These are phyloP conservation scores for Biscogniauxia sp. DNA, from an alignment of 2,329 filamentous ascomycete species.

Conservation along the genomic window DNA sequence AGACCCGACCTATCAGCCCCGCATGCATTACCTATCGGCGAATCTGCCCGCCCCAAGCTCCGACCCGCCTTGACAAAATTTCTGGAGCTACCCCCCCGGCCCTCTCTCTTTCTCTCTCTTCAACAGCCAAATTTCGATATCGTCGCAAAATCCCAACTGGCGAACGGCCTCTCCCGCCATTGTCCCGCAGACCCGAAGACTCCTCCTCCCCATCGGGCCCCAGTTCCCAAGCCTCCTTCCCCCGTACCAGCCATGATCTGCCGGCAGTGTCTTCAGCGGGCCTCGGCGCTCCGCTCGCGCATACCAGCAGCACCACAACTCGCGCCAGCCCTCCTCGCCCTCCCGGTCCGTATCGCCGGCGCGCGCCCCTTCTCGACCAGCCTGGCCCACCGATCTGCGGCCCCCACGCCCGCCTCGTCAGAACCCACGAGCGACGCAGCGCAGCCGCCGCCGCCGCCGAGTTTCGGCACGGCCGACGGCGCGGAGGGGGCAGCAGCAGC, in stretches of 20 bases:
- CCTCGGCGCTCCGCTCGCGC: slow-evolving; percentile 32
- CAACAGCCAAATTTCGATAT: slow-evolving; percentile 1
- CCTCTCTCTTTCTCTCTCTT: neutral
- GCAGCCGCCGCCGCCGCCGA: slow-evolving; percentile 19
- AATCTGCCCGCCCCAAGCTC: slow-evolving; percentile 25
- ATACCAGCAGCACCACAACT: slow-evolving; percentile 16
- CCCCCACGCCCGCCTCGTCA: slow-evolving; percentile 30
- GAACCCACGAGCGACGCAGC: slow-evolving; percentile 32
- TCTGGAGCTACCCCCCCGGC: slow-evolving; percentile 22
- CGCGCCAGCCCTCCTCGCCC: slow-evolving; percentile 16
- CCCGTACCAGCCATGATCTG: slow-evolving; percentile 38
- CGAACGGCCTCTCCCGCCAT: no score
- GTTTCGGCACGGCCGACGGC: slow-evolving; percentile 26
- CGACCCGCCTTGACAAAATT: slow-evolving; percentile 31
- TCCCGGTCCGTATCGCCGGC: slow-evolving; percentile 17
- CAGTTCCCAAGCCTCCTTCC: neutral
- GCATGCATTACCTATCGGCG: slow-evolving; percentile 13
- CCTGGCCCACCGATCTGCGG: slow-evolving; percentile 32
- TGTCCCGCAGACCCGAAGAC: neutral
- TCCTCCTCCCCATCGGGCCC: neutral
- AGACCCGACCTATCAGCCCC: no score
- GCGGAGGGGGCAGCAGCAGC: slow-evolving; percentile 13
- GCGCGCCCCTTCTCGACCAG: slow-evolving; percentile 41
- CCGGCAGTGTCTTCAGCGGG: slow-evolving; percentile 49
- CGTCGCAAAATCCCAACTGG: neutral